Evolutionary conservation across 2,329 filamentous ascomycete genomes (phyloP).

Genomic region (Claviceps sp.): DNA sequence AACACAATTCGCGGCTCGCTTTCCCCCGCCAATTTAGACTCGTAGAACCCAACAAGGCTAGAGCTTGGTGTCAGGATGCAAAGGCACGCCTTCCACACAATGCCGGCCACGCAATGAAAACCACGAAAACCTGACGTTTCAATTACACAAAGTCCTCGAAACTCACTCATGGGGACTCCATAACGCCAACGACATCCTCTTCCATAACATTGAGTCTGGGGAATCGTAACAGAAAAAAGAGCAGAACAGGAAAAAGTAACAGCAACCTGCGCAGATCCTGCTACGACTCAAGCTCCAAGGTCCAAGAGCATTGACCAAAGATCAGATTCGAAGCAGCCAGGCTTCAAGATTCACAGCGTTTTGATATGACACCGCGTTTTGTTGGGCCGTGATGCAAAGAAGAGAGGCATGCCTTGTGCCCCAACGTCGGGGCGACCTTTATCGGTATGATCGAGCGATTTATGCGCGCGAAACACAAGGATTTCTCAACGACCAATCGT

Average conservation of each 20-base stretch:
- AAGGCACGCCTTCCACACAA: background rate
- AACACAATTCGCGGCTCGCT: constrained; percentile 13
- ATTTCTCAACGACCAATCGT: constrained; percentile 1
- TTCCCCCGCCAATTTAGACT: constrained; percentile 16
- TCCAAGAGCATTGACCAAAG: background rate
- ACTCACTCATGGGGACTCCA: background rate
- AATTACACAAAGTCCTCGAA: background rate
- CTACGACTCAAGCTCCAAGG: background rate
- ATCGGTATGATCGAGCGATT: background rate
- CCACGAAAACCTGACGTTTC: background rate
- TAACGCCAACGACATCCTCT: constrained; percentile 3
- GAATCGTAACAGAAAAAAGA: background rate
- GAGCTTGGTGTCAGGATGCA: background rate
- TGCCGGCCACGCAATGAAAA: background rate
- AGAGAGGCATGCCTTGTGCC: background rate
- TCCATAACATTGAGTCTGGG: constrained; percentile 1
- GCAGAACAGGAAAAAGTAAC: background rate
- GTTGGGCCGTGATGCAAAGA: background rate
- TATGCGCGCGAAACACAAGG: background rate
- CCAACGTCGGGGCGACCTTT: background rate
- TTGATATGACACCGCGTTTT: background rate
- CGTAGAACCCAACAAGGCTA: background rate
- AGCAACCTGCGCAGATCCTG: background rate
- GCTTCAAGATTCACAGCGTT: background rate
- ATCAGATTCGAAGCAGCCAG: background rate